Conservation (phyloP, 2,329 filamentous ascomycete genomes). For the Claviceps lovelessii region DNA sequence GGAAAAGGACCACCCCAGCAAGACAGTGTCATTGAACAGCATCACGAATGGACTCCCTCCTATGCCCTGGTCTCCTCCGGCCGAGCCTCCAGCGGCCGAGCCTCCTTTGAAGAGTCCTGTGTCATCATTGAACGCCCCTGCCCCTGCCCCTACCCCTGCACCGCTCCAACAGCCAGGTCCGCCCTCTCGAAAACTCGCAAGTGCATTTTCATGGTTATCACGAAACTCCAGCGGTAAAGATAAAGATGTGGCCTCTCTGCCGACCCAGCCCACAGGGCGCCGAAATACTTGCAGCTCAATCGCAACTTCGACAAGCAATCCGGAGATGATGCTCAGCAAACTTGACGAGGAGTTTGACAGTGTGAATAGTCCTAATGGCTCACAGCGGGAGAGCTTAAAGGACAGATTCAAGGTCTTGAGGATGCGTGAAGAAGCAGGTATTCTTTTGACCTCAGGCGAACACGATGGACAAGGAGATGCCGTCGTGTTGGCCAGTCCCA, state of each 20-base stretch:
- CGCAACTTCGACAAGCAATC: conserved; percentile 64
- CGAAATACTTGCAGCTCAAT: conserved; percentile 71
- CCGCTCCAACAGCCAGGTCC: conserved; percentile 19
- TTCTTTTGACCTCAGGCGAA: conserved; percentile 36
- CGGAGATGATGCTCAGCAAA: conserved; percentile 63
- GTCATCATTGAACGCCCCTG: conserved; percentile 19
- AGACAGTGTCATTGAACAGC: conserved; percentile 51
- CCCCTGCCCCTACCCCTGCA: conserved; percentile 11
- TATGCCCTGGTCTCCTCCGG: conserved; percentile 55
- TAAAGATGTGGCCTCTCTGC: conserved; percentile 41
- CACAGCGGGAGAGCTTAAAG: conserved; percentile 49
- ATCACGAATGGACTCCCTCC: conserved; percentile 59
- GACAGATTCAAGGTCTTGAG: conserved; percentile 68
- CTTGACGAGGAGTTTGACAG: conserved; percentile 57
- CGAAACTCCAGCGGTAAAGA: conserved; percentile 48
- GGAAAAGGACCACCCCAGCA: conserved; percentile 29
- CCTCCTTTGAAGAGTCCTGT: conserved; percentile 31
- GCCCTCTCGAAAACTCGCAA: conserved; percentile 58
- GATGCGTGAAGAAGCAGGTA: conserved; percentile 57
- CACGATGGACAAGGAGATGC: conserved; percentile 30
- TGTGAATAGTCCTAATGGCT: conserved; percentile 28
- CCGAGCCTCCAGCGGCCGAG: conserved; percentile 33
- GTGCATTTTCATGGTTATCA: conserved; percentile 77
- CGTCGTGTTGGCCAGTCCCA: conserved; percentile 11
- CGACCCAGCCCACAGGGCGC: conserved; percentile 29